Base-by-base conservation (phyloP, 805 yeast species). In the Ogataea neopini region DNA sequence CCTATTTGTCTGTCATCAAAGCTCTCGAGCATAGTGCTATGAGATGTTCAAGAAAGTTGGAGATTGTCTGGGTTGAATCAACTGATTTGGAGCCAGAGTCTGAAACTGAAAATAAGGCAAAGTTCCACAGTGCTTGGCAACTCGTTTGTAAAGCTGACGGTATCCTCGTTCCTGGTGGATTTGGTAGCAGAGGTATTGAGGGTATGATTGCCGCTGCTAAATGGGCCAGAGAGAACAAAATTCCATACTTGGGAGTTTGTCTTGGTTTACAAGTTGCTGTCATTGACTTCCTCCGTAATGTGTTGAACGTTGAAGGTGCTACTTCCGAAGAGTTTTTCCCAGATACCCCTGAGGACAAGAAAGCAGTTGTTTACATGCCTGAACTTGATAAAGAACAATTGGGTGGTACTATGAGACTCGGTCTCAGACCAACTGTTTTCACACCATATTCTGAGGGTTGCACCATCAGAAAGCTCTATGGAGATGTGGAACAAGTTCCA, bases 371-470 rank as follows among this genome's bases (percentile, higher is more conserved):
- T 41, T 94, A 89, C 75, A 94, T 94, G 99, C 99, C 99, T 37
- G 99, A 94, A 70, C 90, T 92, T 53, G 96, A 90, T 71, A 92
- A 90, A 74, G 83, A 86, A 59, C 89, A 88, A 67, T 79, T 94
- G 75, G 99, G 99, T 54, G 99, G 99, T 58, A 92, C 98, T 43
- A 94, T 94, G 99, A 85, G 99, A 76, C 79, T 94, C 59, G 99
- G 99, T 60, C 77, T 89, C 56, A 90, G 97, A 71, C 82, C 91
- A 57, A 90, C 98, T 33, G 80, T 77, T 54, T 94, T 94, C 77
- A 83, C 80, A 61, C 72, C 72, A 14, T 81, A 75, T 53, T 70
- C 87, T 40, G 84, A 84, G 53, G 33, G 30, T 32, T 79, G 88
- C 40, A 77, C 74, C 53, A 80, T 94, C 61, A 82, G 87, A 69